Base-by-base conservation (phyloP, 108 stramenopile genomes). In the Fragilaria crotonensis region DNA sequence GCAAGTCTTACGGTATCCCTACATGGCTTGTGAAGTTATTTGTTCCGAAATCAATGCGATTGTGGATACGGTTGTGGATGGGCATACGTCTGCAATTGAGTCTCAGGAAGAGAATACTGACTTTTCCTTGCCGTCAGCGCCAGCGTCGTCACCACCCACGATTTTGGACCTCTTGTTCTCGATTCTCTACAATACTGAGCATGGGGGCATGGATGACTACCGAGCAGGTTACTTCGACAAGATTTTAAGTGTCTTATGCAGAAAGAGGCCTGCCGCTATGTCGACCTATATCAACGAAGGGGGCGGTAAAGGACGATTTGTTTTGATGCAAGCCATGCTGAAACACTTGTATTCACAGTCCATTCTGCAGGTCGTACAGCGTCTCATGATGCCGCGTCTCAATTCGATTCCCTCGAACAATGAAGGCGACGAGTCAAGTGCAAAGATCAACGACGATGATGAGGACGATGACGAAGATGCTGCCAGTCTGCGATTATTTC, bases 171-270 rank as follows among this genome's bases (percentile, higher is more conserved):
- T 85, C 7, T 76, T 97, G 4, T 95, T 93, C 61, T 72, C 74
- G 0, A 62, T 94, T 4, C 62, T 97, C n/a, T 73, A 77, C 61
- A 68, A 83, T 47, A 70, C 82, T 55, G 70, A 79, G 32, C 59
- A 75, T 17, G 84, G 84, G 27, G 59, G 71, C 44, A 59, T 90
- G 9, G 96, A 97, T 68, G 86, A 93, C 59, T 85, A 93, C 52
- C 76, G 91, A 21, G 93, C 95, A 17, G 96, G 96, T 31, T 97
- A 97, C 74, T 85, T 97, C 63, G 96, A 97, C 56, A 97, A 95
- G 68, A 66, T 94, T 23, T 60, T 90, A 57, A 71, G 78, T 4
- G 67, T 90, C 5, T 70, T 94, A 20, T 94, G 87, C 58, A 69
- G 81, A 31, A 84, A 70, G 31, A 65, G 84, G 45, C 77, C 86